Percentiles rank a stretch among this genome's conserved stretches.
These are phyloP conservation scores for Penicillium soppii DNA, from an alignment of 495 filamentous ascomycete genomes.

Conservation along the genomic window DNA sequence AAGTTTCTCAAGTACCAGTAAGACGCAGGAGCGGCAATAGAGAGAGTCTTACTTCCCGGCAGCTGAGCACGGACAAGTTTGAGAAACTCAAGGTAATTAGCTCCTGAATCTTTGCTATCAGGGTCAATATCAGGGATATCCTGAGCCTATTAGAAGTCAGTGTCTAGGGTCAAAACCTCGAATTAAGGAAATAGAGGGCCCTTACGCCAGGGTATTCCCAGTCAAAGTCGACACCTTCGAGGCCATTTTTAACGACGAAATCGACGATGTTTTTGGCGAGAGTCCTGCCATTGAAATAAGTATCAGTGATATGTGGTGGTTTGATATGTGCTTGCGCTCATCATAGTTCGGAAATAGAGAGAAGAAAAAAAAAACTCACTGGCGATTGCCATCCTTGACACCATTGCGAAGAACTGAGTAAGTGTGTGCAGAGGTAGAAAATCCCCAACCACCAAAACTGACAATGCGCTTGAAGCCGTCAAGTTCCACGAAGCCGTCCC, in stretches of 20 bases:
- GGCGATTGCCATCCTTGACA: conserved; percentile 32
- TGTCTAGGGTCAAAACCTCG: too few relatives aligned
- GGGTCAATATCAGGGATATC: conserved; percentile 42
- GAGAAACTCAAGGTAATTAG: conserved; percentile 31
- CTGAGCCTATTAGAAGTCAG: too few relatives aligned
- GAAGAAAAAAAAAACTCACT: too few relatives aligned
- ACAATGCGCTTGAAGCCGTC: conserved; percentile 34
- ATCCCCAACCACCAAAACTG: conserved; percentile 50
- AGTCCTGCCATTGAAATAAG: too few relatives aligned
- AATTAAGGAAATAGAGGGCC: too few relatives aligned
- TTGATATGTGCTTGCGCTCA: too few relatives aligned
- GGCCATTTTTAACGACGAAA: conserved; percentile 30
- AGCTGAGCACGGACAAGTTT: conserved; percentile 5
- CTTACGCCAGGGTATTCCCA: conserved; percentile 44
- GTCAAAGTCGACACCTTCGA: conserved; percentile 44
- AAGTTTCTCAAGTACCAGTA: conserved; percentile 36
- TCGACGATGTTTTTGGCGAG: conserved; percentile 31
- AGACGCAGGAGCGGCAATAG: conserved; percentile 26
- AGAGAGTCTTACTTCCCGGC: conserved; percentile 3
- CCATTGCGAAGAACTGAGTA: conserved; percentile 37
- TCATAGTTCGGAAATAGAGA: too few relatives aligned
- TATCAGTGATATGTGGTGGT: too few relatives aligned
- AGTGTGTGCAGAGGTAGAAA: conserved; percentile 35
- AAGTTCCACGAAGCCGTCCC: conserved; percentile 22
- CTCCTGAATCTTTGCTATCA: conserved; percentile 21